Conservation (phyloP, 176 grass and related monocot species). For the Panicum miliaceum region DNA sequence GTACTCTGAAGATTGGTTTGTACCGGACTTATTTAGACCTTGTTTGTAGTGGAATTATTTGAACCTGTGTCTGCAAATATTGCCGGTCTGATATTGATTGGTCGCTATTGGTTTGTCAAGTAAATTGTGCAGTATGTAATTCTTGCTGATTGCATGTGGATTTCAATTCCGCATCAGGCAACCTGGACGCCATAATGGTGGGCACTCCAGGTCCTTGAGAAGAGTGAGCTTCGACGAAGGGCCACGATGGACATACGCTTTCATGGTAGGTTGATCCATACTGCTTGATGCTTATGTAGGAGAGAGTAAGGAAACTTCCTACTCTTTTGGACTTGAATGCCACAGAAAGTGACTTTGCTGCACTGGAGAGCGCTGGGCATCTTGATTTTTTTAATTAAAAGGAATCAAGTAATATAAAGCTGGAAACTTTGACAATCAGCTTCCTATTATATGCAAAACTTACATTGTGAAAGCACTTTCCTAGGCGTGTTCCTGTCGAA, state of each 20-base stretch:
- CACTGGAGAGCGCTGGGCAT: no score
- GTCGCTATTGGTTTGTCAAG: not conserved
- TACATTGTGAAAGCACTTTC: no score
- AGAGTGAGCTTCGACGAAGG: not conserved
- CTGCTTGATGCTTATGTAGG: no score
- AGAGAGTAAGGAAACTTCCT: not conserved
- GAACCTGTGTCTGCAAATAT: constrained; percentile 7
- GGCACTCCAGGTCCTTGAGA: no score
- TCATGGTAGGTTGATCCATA: not conserved
- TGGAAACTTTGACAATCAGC: no score
- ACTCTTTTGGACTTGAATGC: not conserved
- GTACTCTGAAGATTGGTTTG: not conserved
- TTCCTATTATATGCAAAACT: no score
- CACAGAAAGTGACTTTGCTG: not conserved
- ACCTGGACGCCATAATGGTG: no score
- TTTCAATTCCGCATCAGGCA: no score
- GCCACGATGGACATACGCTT: not conserved
- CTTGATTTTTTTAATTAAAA: not conserved
- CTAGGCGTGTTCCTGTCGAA: no score
- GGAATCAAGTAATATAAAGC: not conserved
- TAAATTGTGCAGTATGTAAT: not conserved
- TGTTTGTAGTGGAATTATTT: not conserved
- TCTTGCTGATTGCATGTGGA: no score
- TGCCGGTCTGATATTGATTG: not conserved
- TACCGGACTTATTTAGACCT: not conserved